These are phyloP conservation scores for Trichoderma breve DNA, from an alignment of 2,329 filamentous ascomycete genomes.

Conservation along the genomic window DNA sequence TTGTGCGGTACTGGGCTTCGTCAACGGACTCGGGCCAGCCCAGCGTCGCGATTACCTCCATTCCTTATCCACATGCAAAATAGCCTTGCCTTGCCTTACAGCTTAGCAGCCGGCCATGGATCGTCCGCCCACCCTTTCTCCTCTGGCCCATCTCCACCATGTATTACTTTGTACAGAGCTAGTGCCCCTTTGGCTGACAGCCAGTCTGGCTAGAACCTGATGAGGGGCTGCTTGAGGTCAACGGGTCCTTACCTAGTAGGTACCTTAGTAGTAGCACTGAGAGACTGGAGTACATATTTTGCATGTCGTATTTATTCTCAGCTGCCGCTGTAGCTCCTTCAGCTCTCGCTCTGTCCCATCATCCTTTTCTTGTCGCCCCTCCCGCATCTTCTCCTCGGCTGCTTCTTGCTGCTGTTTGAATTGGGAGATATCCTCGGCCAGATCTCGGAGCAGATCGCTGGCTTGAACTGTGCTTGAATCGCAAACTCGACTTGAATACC, in stretches of 20 bases:
- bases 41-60: not conserved
- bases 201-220: not conserved
- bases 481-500: not conserved
- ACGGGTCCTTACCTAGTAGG: no score
- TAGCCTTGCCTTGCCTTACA: not conserved
- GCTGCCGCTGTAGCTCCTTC: conserved; percentile 13
- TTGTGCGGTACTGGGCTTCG: no score
- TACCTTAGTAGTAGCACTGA: not conserved
- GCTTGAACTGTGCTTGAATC: not conserved
- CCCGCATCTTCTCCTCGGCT: not conserved
- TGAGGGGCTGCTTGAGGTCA: not conserved
- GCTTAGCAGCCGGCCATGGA: not conserved
- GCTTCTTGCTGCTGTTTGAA: not conserved
- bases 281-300: not conserved
- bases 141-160: not conserved
- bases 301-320: conserved; percentile 13
- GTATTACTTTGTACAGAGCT: not conserved
- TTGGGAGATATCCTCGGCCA: not conserved
- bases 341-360: not conserved
- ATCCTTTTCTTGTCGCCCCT: not conserved
- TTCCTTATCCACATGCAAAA: not conserved
- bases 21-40: no score
- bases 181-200: conserved; percentile 11
- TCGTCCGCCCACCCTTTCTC: not conserved
- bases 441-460: no score